These are phyloP conservation scores for Cylindrotheca fusiformis DNA, from an alignment of 108 stramenopile species.

Conservation along the genomic window DNA sequence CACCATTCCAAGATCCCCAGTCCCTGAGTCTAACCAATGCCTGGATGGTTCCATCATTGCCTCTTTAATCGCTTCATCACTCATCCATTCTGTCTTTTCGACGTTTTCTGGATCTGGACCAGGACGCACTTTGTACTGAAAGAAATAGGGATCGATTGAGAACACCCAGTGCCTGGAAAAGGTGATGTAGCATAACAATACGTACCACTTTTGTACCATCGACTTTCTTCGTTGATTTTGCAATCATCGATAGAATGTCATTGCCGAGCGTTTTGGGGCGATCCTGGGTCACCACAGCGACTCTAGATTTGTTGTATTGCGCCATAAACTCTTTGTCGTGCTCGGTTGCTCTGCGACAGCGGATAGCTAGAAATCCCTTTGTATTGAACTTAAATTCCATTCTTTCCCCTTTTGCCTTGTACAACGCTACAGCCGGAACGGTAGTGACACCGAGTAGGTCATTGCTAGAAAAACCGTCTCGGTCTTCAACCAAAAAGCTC, in stretches of 20 bases:
- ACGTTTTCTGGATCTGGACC: constrained; percentile 59
- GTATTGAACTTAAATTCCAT: constrained; percentile 43
- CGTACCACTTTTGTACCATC: constrained; percentile 17
- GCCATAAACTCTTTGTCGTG: constrained; percentile 73
- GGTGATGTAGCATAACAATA: neutral
- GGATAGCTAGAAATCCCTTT: constrained; percentile 55
- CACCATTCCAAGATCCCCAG: constrained; percentile 62
- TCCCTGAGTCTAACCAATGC: constrained; percentile 67
- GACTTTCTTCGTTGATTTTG: constrained; percentile 37
- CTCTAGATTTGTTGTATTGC: constrained; percentile 19
- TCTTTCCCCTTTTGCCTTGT: constrained; percentile 59
- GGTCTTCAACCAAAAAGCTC: constrained; percentile 65
- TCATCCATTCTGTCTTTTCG: constrained; percentile 72
- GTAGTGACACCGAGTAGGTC: constrained; percentile 54
- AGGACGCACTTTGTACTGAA: constrained; percentile 47
- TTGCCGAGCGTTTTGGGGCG: constrained; percentile 15
- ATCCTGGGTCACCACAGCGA: constrained; percentile 22
- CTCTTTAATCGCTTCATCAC: constrained; percentile 46
- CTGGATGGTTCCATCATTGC: constrained; percentile 43
- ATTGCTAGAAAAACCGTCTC: constrained; percentile 47
- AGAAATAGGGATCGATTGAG: neutral
- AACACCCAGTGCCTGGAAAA: neutral
- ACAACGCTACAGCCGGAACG: constrained; percentile 47
- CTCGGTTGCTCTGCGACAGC: constrained; percentile 65
- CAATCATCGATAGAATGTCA: constrained; percentile 37